Evolutionary conservation across 768 basidiomycete species (phyloP).

Genomic region (Mycena galericulata): DNA sequence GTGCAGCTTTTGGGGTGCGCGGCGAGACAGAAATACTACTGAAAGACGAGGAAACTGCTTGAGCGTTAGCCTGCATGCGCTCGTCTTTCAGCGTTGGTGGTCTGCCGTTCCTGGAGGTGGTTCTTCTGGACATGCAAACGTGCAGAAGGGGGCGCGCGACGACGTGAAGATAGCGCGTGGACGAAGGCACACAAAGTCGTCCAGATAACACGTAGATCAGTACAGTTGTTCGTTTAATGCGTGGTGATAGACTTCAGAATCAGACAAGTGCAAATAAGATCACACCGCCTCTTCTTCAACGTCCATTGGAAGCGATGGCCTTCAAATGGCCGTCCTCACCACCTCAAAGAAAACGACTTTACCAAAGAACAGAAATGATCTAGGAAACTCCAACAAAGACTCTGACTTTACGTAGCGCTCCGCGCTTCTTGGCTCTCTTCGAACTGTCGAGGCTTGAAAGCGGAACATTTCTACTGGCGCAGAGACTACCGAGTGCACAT

Average conservation of each 20-base stretch:
- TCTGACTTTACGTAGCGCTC: constrained; percentile 11
- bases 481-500: neutral
- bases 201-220: constrained; percentile 17
- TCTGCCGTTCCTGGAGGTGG: constrained; percentile 18
- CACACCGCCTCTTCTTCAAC: too few relatives aligned
- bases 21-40: constrained; percentile 71
- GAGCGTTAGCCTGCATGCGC: constrained; percentile 48
- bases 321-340: too few relatives aligned
- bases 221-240: too few relatives aligned
- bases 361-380: too few relatives aligned
- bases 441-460: constrained; percentile 15
- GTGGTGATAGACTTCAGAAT: neutral
- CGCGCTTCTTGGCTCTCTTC: neutral
- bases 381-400: too few relatives aligned
- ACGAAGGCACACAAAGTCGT: neutral
- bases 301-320: neutral
- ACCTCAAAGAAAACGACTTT: too few relatives aligned
- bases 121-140: constrained; percentile 35
- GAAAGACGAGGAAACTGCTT: constrained; percentile 69
- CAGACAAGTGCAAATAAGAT: neutral
- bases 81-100: constrained; percentile 17
- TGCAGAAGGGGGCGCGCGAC: neutral
- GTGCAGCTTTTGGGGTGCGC: constrained; percentile 55
- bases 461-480: constrained; percentile 21
- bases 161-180: constrained; percentile 13